Percentiles rank a stretch among this genome's conserved stretches.
phyloP scores from a whole-genome alignment of 164 flowering plant species.

The Malania oleifera region DNA sequence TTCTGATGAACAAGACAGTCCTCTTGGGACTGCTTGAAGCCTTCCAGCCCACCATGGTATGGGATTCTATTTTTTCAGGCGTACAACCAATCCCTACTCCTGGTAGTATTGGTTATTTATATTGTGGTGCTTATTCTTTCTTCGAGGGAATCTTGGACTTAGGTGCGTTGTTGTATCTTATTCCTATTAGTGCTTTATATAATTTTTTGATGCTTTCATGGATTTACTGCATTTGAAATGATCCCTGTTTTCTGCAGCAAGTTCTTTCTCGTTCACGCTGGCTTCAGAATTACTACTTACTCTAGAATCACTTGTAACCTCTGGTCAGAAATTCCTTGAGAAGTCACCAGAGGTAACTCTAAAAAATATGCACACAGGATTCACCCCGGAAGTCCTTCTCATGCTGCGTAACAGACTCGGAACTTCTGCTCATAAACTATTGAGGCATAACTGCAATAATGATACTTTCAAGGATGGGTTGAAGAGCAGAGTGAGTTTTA shows the following conservation, averaged over 20 bases:
- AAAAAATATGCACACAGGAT: conserved; percentile 21
- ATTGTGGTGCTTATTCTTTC: conserved; percentile 59
- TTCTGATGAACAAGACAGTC: conserved; percentile 31
- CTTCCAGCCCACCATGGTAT: conserved; percentile 46
- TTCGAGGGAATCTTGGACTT: conserved; percentile 46
- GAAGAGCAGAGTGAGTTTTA: conserved; percentile 50
- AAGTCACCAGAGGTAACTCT: conserved; percentile 24
- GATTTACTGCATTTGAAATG: conserved; percentile 1
- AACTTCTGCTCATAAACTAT: conserved; percentile 46
- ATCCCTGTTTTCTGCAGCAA: conserved; percentile 42
- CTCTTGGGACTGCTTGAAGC: conserved; percentile 52
- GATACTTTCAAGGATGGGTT: conserved; percentile 35
- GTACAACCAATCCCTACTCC: conserved; percentile 40
- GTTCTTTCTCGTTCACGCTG: conserved; percentile 50
- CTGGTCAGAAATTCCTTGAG: conserved; percentile 29
- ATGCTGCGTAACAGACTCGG: conserved; percentile 44
- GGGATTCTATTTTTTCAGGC: conserved; percentile 32
- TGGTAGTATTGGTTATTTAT: conserved; percentile 55
- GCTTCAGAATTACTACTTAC: conserved; percentile 63
- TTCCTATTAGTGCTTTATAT: conserved; percentile 1
- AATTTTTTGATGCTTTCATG: conserved; percentile 1
- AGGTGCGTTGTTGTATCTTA: conserved; percentile 29
- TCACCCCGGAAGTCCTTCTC: conserved; percentile 29
- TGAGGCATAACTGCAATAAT: conserved; percentile 45
- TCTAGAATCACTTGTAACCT: conserved; percentile 50